These are phyloP conservation scores for Caulochytrium protostelioides DNA, from an alignment of 371 early-diverging fungal genomes.

Conservation along the genomic window DNA sequence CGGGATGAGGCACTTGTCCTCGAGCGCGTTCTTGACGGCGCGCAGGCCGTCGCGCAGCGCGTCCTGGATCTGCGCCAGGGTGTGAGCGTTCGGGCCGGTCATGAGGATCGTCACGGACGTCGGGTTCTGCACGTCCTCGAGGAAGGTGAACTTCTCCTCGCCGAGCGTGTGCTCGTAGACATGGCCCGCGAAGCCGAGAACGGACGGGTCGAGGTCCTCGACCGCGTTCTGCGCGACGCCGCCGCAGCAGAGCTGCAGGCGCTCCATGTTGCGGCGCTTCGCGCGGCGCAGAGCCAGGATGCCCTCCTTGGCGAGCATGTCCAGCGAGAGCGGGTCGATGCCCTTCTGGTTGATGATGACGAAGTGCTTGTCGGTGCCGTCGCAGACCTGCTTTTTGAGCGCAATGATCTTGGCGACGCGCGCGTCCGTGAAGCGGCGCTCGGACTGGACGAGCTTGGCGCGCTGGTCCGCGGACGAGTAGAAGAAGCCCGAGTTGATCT, in stretches of 20 bases:
- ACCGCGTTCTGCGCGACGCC: conserved; percentile 95
- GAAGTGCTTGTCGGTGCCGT: conserved; percentile 61
- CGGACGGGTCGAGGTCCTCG: conserved; percentile 69
- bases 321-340: conserved; percentile 96
- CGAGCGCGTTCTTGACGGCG: conserved; percentile 90
- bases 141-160: conserved; percentile 98
- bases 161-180: conserved; percentile 94
- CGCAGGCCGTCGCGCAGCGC: conserved; percentile 96
- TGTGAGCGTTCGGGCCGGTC: conserved; percentile 88
- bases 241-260: conserved; percentile 93
- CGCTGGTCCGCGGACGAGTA: conserved; percentile 96
- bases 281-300: conserved; percentile 97
- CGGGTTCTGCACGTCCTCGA: conserved; percentile 91
- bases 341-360: conserved; percentile 99
- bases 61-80: conserved; percentile 86
- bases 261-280: conserved; percentile 99
- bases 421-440: conserved; percentile 89
- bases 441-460: conserved; percentile 93
- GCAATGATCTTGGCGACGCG: conserved; percentile 86
- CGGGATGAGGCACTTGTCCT: conserved; percentile 74
- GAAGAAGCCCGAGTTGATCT: conserved; percentile 99
- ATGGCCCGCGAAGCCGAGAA: conserved; percentile 82
- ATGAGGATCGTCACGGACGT: conserved; percentile 89
- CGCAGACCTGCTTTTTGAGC: conserved; percentile 82
- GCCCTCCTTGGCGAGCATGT: conserved; percentile 87